Evolutionary conservation across 2,329 filamentous ascomycete genomes (phyloP).

Genomic region (Monilinia aucupariae): DNA sequence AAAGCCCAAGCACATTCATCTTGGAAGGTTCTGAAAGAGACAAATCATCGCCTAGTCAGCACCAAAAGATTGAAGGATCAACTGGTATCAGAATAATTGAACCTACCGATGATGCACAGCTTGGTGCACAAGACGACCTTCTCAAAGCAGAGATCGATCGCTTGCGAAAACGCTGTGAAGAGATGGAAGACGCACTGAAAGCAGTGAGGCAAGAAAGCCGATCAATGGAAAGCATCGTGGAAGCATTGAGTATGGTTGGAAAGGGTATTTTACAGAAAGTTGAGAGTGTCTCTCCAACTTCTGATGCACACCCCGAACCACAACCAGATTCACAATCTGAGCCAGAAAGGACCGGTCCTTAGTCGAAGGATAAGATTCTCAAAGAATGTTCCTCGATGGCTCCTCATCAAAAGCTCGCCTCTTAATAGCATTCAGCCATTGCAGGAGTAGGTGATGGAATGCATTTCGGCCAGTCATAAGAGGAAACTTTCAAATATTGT

Average conservation of each 20-base stretch:
- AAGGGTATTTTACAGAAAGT: conserved; percentile 13
- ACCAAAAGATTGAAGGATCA: conserved; percentile 20
- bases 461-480: not conserved
- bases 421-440: not conserved
- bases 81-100: conserved; percentile 9
- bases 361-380: not conserved
- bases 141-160: conserved; percentile 29
- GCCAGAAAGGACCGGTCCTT: not conserved
- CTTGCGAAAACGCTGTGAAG: conserved; percentile 27
- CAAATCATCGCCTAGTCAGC: not conserved
- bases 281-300: conserved; percentile 8
- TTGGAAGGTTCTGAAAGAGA: not conserved
- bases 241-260: conserved; percentile 25
- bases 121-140: conserved; percentile 16
- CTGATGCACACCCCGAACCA: not conserved
- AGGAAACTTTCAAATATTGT: not conserved
- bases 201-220: conserved; percentile 29
- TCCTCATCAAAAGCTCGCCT: not conserved
- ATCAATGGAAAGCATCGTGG: conserved; percentile 29
- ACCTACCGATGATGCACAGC: not conserved
- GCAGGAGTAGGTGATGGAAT: not conserved
- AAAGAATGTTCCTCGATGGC: not conserved
- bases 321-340: not conserved
- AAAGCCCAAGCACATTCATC: not conserved
- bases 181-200: conserved; percentile 28